Conservation (phyloP, 140 eudicot genomes). For the Cichorium intybus region DNA sequence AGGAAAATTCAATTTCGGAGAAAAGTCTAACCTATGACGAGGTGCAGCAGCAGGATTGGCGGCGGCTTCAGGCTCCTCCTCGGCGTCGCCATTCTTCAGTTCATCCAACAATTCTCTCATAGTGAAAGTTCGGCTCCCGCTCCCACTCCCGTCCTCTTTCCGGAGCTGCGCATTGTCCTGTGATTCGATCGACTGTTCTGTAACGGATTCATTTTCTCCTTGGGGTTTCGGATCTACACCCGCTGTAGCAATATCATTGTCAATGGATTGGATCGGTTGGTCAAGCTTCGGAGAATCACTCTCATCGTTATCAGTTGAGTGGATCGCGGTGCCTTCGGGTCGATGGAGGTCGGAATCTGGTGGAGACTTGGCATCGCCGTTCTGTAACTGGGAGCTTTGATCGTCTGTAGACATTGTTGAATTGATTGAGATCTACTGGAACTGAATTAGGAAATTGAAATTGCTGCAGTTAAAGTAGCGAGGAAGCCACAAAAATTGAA, state of each 20-base stretch:
- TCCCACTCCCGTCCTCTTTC: conserved; percentile 47
- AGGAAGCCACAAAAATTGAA: conserved; percentile 6
- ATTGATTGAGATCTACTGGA: conserved; percentile 19
- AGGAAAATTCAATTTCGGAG: neutral
- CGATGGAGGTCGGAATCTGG: conserved; percentile 31
- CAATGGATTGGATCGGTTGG: conserved; percentile 22
- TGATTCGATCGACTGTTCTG: conserved; percentile 8
- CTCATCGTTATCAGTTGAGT: conserved; percentile 16
- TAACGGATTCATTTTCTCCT: neutral
- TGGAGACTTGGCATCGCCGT: conserved; percentile 27
- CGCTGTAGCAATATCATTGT: neutral
- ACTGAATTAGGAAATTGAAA: neutral
- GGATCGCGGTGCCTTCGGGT: conserved; percentile 20
- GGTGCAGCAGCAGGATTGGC: conserved; percentile 16
- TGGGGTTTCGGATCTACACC: conserved; percentile 23
- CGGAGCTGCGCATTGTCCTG: conserved; percentile 29
- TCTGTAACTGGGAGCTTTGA: conserved; percentile 31
- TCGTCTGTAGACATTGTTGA: conserved; percentile 32
- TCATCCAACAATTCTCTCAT: conserved; percentile 86
- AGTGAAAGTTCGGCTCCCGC: conserved; percentile 64
- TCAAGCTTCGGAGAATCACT: conserved; percentile 13
- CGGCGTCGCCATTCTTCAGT: conserved; percentile 61
- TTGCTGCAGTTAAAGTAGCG: conserved; percentile 12
- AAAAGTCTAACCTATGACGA: conserved; percentile 32
- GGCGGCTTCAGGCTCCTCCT: conserved; percentile 25